A percentile compares a stretch with the other conserved stretches of the same genome.
phyloP scores from a whole-genome alignment of 176 grass and related monocot species.

The Puccinellia tenuiflora region DNA sequence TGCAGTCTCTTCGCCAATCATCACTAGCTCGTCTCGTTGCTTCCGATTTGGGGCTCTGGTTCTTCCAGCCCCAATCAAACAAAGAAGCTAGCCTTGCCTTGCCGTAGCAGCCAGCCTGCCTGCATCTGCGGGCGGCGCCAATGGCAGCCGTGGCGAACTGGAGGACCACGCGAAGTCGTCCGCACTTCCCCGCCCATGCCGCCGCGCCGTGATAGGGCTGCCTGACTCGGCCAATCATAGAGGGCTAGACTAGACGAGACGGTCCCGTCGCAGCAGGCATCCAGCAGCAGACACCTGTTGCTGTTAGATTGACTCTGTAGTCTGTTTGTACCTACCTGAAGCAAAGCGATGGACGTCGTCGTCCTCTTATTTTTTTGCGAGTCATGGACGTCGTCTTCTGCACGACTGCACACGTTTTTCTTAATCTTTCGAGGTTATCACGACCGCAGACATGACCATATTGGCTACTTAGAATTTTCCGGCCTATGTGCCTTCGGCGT shows the following conservation, averaged over 20 bases:
- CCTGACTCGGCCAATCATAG: neutral
- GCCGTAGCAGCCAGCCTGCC: neutral
- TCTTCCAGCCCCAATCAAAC: neutral
- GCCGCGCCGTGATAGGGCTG: neutral
- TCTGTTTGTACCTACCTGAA: neutral
- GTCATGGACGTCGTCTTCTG: neutral
- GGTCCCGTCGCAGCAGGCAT: neutral
- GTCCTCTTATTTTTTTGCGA: too few species aligned
- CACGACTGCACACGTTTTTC: neutral
- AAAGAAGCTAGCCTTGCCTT: neutral
- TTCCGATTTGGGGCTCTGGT: neutral
- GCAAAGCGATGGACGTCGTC: neutral
- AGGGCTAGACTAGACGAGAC: neutral
- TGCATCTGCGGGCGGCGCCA: neutral
- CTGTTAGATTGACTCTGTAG: neutral
- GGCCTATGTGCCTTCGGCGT: neutral
- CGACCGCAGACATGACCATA: neutral
- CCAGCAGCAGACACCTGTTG: neutral
- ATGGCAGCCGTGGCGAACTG: constrained; percentile 16
- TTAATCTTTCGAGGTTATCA: too few species aligned
- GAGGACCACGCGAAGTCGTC: constrained; percentile 15
- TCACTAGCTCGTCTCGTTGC: neutral
- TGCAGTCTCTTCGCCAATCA: neutral
- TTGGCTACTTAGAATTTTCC: neutral
- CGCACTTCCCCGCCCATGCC: neutral